Percentiles rank a stretch among this genome's conserved stretches.
phyloP scores from a whole-genome alignment of 768 basidiomycete genomes.

The Auricularia auricula-judae region DNA sequence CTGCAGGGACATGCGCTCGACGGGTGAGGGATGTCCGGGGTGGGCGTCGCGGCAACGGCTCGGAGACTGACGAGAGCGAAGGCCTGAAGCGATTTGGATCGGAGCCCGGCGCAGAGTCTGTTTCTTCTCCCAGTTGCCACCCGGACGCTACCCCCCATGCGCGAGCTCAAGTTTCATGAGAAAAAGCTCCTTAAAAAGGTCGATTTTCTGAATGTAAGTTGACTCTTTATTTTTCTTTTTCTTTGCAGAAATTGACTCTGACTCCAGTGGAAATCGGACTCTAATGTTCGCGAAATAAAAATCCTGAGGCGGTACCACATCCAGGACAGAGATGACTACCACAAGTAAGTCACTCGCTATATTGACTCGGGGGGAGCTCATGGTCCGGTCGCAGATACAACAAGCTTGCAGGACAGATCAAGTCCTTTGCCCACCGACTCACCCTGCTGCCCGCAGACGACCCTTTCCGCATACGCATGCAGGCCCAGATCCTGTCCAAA shows the following conservation, averaged over 20 bases:
- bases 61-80: not conserved
- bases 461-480: constrained; percentile 75
- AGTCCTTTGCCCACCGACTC: constrained; percentile 76
- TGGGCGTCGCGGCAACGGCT: not conserved
- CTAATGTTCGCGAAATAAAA: constrained; percentile 78
- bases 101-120: not conserved
- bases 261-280: constrained; percentile 91
- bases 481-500: constrained; percentile 81
- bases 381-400: constrained; percentile 55
- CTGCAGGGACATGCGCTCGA: not conserved
- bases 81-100: not conserved
- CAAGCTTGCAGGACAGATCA: constrained; percentile 81
- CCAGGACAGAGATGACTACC: constrained; percentile 88
- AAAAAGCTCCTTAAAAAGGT: constrained; percentile 92
- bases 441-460: constrained; percentile 83
- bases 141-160: constrained; percentile 30
- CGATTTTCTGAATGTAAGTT: constrained; percentile 81
- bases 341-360: constrained; percentile 42
- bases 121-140: not conserved
- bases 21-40: not conserved
- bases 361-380: not conserved
- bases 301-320: constrained; percentile 94
- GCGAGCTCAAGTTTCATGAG: constrained; percentile 94
- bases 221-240: constrained; percentile 6
- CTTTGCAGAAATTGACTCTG: not conserved